phyloP scores from a whole-genome alignment of 495 filamentous ascomycete genomes.

The Neurospora terricola region DNA sequence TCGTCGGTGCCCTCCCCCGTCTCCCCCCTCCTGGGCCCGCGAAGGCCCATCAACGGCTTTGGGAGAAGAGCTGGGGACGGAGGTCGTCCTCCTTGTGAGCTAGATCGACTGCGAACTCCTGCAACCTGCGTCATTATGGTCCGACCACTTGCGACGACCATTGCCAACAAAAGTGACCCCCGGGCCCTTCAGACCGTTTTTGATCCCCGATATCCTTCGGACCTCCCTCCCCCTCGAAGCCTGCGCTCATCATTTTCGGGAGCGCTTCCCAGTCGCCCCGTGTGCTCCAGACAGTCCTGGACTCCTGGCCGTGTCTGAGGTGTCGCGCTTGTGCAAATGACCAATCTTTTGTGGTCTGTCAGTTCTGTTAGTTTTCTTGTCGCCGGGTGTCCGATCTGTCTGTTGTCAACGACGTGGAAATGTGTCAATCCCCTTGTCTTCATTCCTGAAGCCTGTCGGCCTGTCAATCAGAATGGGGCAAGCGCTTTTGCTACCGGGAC shows the following conservation, averaged over 20 bases:
- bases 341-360: background rate
- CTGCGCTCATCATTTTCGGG: background rate
- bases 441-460: background rate
- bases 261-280: background rate
- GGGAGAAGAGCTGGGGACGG: background rate
- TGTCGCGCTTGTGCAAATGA: background rate
- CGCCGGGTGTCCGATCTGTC: background rate
- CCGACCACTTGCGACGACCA: background rate
- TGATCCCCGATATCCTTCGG: background rate
- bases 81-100: background rate
- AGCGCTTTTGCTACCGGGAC: background rate
- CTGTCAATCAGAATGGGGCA: background rate
- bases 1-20: background rate
- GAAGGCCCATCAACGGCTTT: background rate
- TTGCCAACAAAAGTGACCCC: background rate
- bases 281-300: background rate
- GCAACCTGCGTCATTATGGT: background rate
- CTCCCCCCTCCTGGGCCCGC: background rate
- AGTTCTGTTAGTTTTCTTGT: background rate
- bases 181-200: background rate
- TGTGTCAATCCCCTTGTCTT: background rate
- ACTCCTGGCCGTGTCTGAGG: background rate
- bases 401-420: background rate
- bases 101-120: background rate
- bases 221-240: background rate